Evolutionary conservation across 2,329 filamentous ascomycete genomes (phyloP).

Genomic region (Cercospora sesami): DNA sequence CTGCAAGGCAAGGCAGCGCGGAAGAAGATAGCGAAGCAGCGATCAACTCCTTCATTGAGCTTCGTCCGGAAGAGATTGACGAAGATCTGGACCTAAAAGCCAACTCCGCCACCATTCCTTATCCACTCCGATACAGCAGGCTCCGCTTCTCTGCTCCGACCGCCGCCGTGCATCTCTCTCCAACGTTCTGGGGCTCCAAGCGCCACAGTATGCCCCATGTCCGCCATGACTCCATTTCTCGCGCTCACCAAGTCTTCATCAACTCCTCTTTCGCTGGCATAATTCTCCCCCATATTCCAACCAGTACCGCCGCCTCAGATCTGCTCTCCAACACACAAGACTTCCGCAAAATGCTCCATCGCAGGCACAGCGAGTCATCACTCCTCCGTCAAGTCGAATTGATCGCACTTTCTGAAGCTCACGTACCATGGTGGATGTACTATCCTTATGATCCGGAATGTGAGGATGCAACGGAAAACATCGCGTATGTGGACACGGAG

Average conservation of each 20-base stretch:
- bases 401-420: not conserved
- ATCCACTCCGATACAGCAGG: not conserved
- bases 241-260: not conserved
- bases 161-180: not conserved
- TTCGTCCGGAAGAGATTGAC: too few relatives aligned
- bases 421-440: not conserved
- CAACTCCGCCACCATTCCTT: not conserved
- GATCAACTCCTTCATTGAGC: too few relatives aligned
- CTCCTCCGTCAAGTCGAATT: not conserved
- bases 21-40: too few relatives aligned
- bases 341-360: too few relatives aligned
- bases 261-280: not conserved
- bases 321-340: too few relatives aligned
- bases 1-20: too few relatives aligned
- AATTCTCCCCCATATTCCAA: not conserved
- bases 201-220: too few relatives aligned
- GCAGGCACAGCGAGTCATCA: too few relatives aligned
- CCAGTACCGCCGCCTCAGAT: too few relatives aligned
- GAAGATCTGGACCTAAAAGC: too few relatives aligned
- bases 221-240: not conserved
- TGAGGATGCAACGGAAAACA: not conserved
- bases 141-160: not conserved
- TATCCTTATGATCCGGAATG: not conserved
- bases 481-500: not conserved
- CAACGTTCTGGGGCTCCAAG: not conserved